Conservation (phyloP, 2,329 filamentous ascomycete genomes). For the Cordyceps javanica region DNA sequence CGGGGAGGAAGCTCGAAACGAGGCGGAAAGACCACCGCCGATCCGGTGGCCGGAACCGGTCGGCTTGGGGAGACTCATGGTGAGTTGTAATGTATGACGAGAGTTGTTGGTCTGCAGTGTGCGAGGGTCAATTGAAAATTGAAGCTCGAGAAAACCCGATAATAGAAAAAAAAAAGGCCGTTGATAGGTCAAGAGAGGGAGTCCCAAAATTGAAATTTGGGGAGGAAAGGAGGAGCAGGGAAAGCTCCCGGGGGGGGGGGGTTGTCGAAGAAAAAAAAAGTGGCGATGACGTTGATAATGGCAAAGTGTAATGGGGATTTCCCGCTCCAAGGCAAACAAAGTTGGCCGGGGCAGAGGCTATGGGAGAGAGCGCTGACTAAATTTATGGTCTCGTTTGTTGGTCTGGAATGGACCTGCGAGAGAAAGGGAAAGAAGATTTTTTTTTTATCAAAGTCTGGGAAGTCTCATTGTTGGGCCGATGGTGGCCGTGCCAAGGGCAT, state of each 20-base stretch:
- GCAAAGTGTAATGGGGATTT: background rate
- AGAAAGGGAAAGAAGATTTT: background rate
- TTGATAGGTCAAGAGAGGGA: background rate
- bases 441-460: background rate
- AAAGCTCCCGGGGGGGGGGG: too few relatives aligned
- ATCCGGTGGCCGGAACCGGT: conserved; percentile 14
- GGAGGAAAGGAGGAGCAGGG: too few relatives aligned
- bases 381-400: background rate
- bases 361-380: background rate
- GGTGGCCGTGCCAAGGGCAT: background rate
- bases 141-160: too few relatives aligned
- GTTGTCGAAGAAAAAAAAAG: background rate
- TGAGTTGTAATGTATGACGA: background rate
- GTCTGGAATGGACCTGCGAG: background rate
- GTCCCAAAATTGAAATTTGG: background rate
- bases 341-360: background rate
- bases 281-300: background rate
- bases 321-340: background rate
- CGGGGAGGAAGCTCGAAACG: conserved; percentile 55
- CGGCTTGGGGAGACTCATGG: conserved; percentile 9
- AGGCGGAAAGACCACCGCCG: conserved; percentile 31
- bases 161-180: too few relatives aligned
- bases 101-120: background rate
- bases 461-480: background rate
- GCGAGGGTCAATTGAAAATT: background rate